These are phyloP conservation scores for Chlorella ohadii DNA, from an alignment of 139 green algal genomes.

Conservation along the genomic window DNA sequence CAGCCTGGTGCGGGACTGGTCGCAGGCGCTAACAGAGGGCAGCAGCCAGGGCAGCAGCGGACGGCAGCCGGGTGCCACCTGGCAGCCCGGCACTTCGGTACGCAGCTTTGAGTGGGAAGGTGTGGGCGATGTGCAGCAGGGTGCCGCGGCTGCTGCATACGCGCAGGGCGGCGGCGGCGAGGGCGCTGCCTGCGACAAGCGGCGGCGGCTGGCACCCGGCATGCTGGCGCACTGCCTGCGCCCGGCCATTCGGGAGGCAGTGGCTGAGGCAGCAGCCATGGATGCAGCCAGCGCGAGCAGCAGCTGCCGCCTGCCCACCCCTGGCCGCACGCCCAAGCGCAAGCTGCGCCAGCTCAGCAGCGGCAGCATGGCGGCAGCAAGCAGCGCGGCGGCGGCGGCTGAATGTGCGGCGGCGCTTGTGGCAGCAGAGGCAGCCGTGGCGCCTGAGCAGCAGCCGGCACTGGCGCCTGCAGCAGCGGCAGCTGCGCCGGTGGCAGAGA, in stretches of 20 bases:
- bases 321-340: neutral
- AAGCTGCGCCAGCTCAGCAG: neutral
- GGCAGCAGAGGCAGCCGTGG: neutral
- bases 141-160: neutral
- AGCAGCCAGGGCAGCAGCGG: neutral
- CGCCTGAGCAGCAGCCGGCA: no score
- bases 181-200: conserved; percentile 11
- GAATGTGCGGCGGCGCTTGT: neutral
- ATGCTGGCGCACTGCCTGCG: conserved; percentile 2
- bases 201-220: conserved; percentile 7
- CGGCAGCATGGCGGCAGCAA: neutral
- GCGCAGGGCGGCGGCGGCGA: neutral
- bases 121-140: no score
- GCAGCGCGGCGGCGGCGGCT: neutral
- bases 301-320: neutral
- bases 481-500: neutral
- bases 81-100: neutral
- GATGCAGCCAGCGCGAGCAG: neutral
- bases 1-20: neutral
- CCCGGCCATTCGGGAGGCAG: neutral
- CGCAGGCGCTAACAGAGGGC: neutral
- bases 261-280: neutral
- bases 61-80: neutral
- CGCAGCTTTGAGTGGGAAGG: neutral
- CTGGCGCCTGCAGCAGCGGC: neutral